Base-by-base conservation (phyloP, 2,329 filamentous ascomycete genomes). In the Fusarium fujikuroi region DNA sequence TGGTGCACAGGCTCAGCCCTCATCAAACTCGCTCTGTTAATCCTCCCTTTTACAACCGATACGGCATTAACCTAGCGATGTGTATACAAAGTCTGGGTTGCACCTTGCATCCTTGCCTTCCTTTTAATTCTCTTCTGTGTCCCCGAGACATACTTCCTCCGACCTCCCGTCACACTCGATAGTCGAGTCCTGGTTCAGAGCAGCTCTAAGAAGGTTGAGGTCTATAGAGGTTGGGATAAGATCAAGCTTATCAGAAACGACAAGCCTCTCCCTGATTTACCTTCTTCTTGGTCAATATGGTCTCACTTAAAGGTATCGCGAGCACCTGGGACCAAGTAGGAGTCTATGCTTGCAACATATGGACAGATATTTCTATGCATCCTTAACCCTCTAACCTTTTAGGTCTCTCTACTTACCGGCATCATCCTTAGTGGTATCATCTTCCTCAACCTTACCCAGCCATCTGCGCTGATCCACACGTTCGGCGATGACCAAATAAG, bases 351-450 rank as follows among this genome's bases (percentile, higher is more conserved):
- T 9, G 44, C 60, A 2, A 75, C 74, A 7, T 75, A 74, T 25
- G 61, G 65, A 34, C 74, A 75, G 18, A 75, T 76, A 68, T 32
- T 74, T 4, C 18, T 74, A 6, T 75, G 73, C 5, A 64, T 75
- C 5, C 30, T 75, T 3, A 75, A 75, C 5, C 74, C 74, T 9
- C 60, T 75, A 1, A 75, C 68, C 3, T 76, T 75, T 4, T 74
- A 73, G 73, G 68, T 76, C 7, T 69, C 70, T 14, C 14, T 75
- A 1, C 74, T 75, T 8, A 46, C 68, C 0, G 74, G 73, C 2
- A 66, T 67, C 11, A 69, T 56, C 16, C 65, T 74, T 1, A 73
- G 72, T 7, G 69, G 72, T 2, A 50, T 73, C 5, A 32, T 75
- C 9, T 63, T 73, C 18, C 23, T 74, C 1, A 63, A 39, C 28